Evolutionary conservation across 2,329 filamentous ascomycete genomes (phyloP), one percentile per base, ranked within the genome.

Genomic region (Fusarium nanum): DNA sequence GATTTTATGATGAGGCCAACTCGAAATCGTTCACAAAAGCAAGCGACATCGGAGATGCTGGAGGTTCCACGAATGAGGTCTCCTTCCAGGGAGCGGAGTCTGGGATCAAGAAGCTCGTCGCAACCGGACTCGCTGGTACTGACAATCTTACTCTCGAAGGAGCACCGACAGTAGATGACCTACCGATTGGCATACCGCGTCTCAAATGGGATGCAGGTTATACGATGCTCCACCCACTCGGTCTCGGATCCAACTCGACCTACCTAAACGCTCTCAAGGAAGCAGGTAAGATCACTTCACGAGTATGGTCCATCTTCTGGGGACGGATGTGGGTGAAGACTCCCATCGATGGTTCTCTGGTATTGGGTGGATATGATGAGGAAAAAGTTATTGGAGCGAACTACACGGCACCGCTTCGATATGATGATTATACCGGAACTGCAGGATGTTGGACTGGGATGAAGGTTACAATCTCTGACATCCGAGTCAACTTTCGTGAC

Each of bases 251-350:
- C n/a, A 76, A 78, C 66, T 78, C 75, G 4, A 78, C 76, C 3
- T 73, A 72, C 30, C 73, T 78, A 25, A 77, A 75, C 60, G 47
- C 68, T 8, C 66, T 78, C 5, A 63, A 64, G 11, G 53, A 64
- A 2, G 66, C 70, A 18, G 60, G 64, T 2, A 63, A 63, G 60
- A 74, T 76, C 30, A 68, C 69, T 28, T 76, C 75, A 5, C 60
- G 75, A 4, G 76, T 76, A 3, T 77, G 77, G 77, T 80, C 78
- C 1, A 75, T 80, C 23, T 81, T 77, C 64, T 79, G 77, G 78
- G 78, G 78, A 7, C 73, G 75, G 4, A 78, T 77, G 76, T 79
- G 76, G 76, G 67, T 72, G 14, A 66, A 72, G 6, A 57, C 67
- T 22, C 60, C 60, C 10, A 57, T 80, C 14, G 72, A 80, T 40